These are phyloP conservation scores for Actinomucor elegans DNA, from an alignment of 371 early-diverging fungal species.

Conservation along the genomic window DNA sequence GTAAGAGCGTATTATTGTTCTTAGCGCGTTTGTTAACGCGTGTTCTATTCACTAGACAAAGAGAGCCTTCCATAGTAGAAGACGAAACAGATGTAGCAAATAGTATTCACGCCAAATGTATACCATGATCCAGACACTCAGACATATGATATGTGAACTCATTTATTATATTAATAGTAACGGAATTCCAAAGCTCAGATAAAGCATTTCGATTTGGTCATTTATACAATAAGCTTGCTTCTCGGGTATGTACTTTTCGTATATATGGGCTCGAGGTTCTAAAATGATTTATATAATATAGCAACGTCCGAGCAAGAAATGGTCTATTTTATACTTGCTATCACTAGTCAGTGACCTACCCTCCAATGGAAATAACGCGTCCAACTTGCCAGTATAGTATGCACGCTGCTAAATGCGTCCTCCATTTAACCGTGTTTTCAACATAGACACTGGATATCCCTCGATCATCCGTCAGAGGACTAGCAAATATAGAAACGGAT, in stretches of 20 bases:
- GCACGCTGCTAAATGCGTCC: too few relatives aligned
- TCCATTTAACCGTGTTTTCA: background rate
- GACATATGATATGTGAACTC: background rate
- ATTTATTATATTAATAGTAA: slow-evolving; percentile 37
- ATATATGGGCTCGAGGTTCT: background rate
- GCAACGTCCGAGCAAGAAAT: slow-evolving; percentile 55
- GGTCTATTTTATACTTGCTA: slow-evolving; percentile 77
- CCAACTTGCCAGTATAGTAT: slow-evolving; percentile 7
- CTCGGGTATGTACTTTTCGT: slow-evolving; percentile 35
- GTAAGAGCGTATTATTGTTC: background rate
- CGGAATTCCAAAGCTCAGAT: slow-evolving; percentile 45
- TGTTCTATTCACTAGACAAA: slow-evolving; percentile 11
- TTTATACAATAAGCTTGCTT: slow-evolving; percentile 60
- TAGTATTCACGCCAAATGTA: slow-evolving; percentile 69
- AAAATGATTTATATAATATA: slow-evolving; percentile 10
- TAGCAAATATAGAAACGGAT: slow-evolving; percentile 14
- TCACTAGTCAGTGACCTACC: slow-evolving; percentile 47
- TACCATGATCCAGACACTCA: background rate
- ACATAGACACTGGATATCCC: slow-evolving; percentile 8
- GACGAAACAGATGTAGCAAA: slow-evolving; percentile 67
- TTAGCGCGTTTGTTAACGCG: background rate
- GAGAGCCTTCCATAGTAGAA: slow-evolving; percentile 50
- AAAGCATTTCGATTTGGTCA: slow-evolving; percentile 67
- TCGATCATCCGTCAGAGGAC: slow-evolving; percentile 17
- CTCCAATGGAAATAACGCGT: background rate